Evolutionary conservation across 768 basidiomycete species (phyloP).

Genomic region (Xanthoconium purpureum): DNA sequence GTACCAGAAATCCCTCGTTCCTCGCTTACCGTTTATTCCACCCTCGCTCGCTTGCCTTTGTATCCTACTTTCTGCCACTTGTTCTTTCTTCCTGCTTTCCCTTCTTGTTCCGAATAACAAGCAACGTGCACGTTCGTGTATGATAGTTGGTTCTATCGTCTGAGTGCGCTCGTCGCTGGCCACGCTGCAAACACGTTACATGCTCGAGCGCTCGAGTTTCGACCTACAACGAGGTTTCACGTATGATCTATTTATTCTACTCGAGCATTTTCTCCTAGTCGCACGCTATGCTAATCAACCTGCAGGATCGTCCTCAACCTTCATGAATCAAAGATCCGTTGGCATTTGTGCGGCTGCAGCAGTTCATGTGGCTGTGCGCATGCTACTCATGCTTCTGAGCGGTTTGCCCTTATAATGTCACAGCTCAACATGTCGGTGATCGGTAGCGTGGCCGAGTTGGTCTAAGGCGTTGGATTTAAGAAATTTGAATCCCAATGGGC

Average conservation of each 20-base stretch:
- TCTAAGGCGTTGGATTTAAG: slow-evolving; percentile 94
- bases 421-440: slow-evolving; percentile 11
- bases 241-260: too few relatives aligned
- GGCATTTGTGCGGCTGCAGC: neutral
- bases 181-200: too few relatives aligned
- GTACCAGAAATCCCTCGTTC: slow-evolving; percentile 14
- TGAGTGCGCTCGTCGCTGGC: too few relatives aligned
- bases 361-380: neutral
- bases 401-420: neutral
- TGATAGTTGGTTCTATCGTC: slow-evolving; percentile 5
- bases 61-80: slow-evolving; percentile 25
- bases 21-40: slow-evolving; percentile 15
- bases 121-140: slow-evolving; percentile 20
- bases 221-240: neutral
- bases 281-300: too few relatives aligned
- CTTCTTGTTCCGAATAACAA: slow-evolving; percentile 15
- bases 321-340: too few relatives aligned
- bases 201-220: too few relatives aligned
- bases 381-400: too few relatives aligned
- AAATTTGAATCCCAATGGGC: slow-evolving; percentile 75
- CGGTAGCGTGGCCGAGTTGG: slow-evolving; percentile 82
- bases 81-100: slow-evolving; percentile 1
- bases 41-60: slow-evolving; percentile 25
- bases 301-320: too few relatives aligned
- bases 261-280: too few relatives aligned